Conservation (phyloP, 2,329 filamentous ascomycete genomes). For the Pseudogymnoascus sp. region DNA sequence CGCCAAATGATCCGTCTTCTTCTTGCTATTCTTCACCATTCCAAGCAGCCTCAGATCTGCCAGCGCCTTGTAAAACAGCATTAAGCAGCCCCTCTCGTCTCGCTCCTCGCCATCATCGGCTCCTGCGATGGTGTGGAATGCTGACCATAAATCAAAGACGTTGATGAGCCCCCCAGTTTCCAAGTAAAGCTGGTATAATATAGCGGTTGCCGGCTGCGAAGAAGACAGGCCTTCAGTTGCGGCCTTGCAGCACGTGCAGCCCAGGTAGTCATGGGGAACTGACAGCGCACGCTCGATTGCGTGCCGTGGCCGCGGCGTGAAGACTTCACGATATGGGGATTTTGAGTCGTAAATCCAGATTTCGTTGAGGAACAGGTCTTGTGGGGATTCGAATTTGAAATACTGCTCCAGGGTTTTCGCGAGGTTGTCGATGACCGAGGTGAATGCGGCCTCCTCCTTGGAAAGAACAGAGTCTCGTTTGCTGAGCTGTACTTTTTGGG, state of each 20-base stretch:
- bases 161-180: slow-evolving; percentile 73
- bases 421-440: slow-evolving; percentile 52
- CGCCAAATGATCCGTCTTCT: slow-evolving; percentile 84
- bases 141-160: slow-evolving; percentile 69
- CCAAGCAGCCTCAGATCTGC: slow-evolving; percentile 81
- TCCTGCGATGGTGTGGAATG: slow-evolving; percentile 57
- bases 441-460: slow-evolving; percentile 63
- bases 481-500: slow-evolving; percentile 73
- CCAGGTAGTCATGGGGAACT: slow-evolving; percentile 68
- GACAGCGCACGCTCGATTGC: slow-evolving; percentile 64
- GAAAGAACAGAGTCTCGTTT: slow-evolving; percentile 65
- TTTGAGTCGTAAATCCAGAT: slow-evolving; percentile 68
- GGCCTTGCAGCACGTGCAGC: slow-evolving; percentile 58
- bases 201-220: slow-evolving; percentile 60
- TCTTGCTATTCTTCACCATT: slow-evolving; percentile 80
- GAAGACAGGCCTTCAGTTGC: slow-evolving; percentile 43
- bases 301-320: slow-evolving; percentile 63
- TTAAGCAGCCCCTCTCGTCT: slow-evolving; percentile 51
- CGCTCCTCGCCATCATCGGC: slow-evolving; percentile 29
- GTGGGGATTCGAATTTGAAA: slow-evolving; percentile 33
- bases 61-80: slow-evolving; percentile 76
- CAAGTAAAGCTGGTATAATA: slow-evolving; percentile 71
- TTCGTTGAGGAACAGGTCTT: slow-evolving; percentile 56
- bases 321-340: slow-evolving; percentile 63
- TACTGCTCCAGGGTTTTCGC: slow-evolving; percentile 41